These are phyloP conservation scores for Nyctanthes arbortristis DNA, from an alignment of 257 asterid genomes.

Conservation along the genomic window DNA sequence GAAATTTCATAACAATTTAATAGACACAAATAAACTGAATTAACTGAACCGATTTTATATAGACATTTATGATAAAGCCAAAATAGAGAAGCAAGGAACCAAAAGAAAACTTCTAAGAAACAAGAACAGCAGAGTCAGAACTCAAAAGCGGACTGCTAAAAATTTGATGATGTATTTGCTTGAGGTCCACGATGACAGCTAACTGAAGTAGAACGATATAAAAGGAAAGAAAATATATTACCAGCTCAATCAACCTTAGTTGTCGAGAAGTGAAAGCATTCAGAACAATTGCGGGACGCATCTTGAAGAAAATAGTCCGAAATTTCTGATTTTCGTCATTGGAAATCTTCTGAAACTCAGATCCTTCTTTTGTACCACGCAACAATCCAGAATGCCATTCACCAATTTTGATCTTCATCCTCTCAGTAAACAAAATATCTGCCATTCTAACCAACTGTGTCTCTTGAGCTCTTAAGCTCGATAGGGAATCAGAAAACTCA, in stretches of 20 bases:
- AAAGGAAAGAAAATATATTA: slow-evolving; percentile 31
- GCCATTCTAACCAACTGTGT: slow-evolving; percentile 58
- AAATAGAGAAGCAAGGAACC: slow-evolving; percentile 11
- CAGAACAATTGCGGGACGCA: slow-evolving; percentile 80
- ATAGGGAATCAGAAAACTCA: slow-evolving; percentile 38
- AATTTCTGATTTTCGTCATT: slow-evolving; percentile 42
- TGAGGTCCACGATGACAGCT: slow-evolving; percentile 6
- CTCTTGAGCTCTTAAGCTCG: slow-evolving; percentile 37
- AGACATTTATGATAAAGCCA: neutral
- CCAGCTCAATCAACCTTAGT: slow-evolving; percentile 72
- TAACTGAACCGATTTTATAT: neutral
- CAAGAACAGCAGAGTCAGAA: neutral
- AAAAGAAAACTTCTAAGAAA: neutral
- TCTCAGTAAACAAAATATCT: slow-evolving; percentile 76
- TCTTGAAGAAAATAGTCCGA: slow-evolving; percentile 71
- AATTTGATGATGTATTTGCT: slow-evolving; percentile 14
- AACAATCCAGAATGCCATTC: slow-evolving; percentile 76
- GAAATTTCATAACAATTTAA: neutral
- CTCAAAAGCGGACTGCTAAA: neutral
- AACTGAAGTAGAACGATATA: slow-evolving; percentile 8
- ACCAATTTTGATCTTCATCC: slow-evolving; percentile 59
- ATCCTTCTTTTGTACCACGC: slow-evolving; percentile 32
- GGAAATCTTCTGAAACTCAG: slow-evolving; percentile 41
- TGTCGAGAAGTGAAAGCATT: slow-evolving; percentile 76
- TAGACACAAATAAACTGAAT: neutral